Evolutionary conservation across 176 grass and related monocot genomes (phyloP), one percentile per base, ranked within the genome.

Genomic region (Aegilops longissima): DNA sequence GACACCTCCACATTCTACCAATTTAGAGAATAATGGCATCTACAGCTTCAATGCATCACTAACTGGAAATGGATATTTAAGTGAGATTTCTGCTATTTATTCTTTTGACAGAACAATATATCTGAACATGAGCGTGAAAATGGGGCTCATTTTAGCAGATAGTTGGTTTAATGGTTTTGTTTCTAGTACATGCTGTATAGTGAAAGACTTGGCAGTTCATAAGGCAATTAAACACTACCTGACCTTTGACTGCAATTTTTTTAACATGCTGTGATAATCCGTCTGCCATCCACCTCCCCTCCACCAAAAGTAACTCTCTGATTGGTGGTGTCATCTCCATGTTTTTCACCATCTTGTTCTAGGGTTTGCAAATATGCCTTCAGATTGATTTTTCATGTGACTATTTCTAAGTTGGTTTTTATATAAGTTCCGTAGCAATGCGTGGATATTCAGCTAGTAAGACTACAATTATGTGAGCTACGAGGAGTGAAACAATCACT

Each of bases 101-200:
- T 56, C 12, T 47, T 20, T 66, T 69, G 35, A 30, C 5, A 76
- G 39, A 76, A 69, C 9, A 68, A 25, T 81, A 66, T 35, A 27
- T 54, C 74, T 54, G 33, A 20, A 59, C 24, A 85, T 61, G 39
- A 76, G n/a, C 52, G 16, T 52, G 71, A 83, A 86, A 76, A 82
- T 16, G 6, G n/a, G 14, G 36, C 9, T 68, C n/a, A 34, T 34
- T 34, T 66, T 67, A 67, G 13, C 30, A 68, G 51, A 54, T 67
- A 17, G 6, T 54, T 66, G 20, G 1, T 36, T 76, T 30, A 11
- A 38, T 78, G 9, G 2, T 38, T 77, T 40, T 25, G 65, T 58
- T 27, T 64, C 14, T 69, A 77, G 29, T 85, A 21, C 30, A 61
- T 86, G 64, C 6, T 61, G 62, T 54, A 40, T 56, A 70, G 6